phyloP scores from a whole-genome alignment of 805 yeast genomes.

The Clavispora carvajalis region DNA sequence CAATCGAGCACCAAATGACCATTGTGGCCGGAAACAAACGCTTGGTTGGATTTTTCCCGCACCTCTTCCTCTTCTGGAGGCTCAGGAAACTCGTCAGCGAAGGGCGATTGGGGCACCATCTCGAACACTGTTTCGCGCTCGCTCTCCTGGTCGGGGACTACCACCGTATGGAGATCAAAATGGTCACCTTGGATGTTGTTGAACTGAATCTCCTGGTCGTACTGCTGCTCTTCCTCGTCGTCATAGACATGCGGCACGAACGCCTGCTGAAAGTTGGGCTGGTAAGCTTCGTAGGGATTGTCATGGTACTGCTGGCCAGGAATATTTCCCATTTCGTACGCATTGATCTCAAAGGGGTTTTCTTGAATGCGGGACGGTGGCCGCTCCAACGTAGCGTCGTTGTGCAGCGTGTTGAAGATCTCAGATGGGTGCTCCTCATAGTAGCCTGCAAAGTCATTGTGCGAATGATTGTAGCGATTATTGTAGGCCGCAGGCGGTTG shows the following conservation, averaged over 20 bases:
- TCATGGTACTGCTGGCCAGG: slow-evolving; percentile 14
- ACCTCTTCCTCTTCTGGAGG: slow-evolving; percentile 32
- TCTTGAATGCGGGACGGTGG: slow-evolving; percentile 7
- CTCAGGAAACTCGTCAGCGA: slow-evolving; percentile 23
- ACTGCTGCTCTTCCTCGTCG: slow-evolving; percentile 37
- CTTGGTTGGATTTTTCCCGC: slow-evolving; percentile 27
- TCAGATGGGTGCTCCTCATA: slow-evolving; percentile 14
- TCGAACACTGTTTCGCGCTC: slow-evolving; percentile 9
- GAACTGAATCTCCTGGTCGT: slow-evolving; percentile 35
- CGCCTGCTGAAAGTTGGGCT: slow-evolving; percentile 27
- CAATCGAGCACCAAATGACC: slow-evolving; percentile 87
- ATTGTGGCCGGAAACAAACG: slow-evolving; percentile 27
- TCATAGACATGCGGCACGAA: slow-evolving; percentile 41
- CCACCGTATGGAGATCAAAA: slow-evolving; percentile 33
- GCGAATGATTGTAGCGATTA: slow-evolving; percentile 1
- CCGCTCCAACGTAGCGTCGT: slow-evolving; percentile 1
- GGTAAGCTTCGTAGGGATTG: slow-evolving; percentile 8
- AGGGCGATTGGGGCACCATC: slow-evolving; percentile 21
- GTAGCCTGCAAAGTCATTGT: slow-evolving; percentile 11
- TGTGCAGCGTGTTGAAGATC: slow-evolving; percentile 9
- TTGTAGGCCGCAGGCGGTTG: slow-evolving; percentile 9
- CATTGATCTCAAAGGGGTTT: slow-evolving; percentile 13
- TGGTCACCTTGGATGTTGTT: slow-evolving; percentile 38
- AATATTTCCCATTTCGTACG: slow-evolving; percentile 21
- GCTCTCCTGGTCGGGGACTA: slow-evolving; percentile 17